These are phyloP conservation scores for Oleoguttula mirabilis DNA, from an alignment of 495 filamentous ascomycete genomes.

Conservation along the genomic window DNA sequence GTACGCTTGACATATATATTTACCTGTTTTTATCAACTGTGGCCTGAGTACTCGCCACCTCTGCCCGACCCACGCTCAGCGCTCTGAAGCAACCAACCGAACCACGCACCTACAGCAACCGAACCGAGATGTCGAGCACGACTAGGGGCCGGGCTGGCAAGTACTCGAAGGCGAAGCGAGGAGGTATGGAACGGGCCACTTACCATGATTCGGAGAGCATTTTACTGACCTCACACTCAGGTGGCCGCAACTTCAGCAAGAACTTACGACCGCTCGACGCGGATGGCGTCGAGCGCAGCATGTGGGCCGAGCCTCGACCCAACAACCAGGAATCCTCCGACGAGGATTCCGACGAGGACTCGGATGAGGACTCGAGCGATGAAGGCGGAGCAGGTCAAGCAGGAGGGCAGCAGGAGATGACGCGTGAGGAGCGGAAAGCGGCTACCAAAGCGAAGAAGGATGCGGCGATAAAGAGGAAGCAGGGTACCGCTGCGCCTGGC, in stretches of 20 bases:
- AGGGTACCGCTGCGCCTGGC: constrained; percentile 56
- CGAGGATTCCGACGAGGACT: constrained; percentile 21
- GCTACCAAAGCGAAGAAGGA: constrained; percentile 86
- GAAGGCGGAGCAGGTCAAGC: constrained; percentile 27
- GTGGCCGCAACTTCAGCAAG: constrained; percentile 87
- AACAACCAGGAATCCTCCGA: constrained; percentile 23
- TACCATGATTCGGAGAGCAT: neutral
- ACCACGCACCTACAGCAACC: no score
- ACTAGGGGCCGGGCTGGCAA: constrained; percentile 76
- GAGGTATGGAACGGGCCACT: constrained; percentile 53
- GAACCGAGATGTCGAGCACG: constrained; percentile 56
- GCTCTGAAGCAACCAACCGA: no score
- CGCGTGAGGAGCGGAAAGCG: constrained; percentile 75
- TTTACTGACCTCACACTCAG: constrained; percentile 35
- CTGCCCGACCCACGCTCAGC: no score
- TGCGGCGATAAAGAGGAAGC: constrained; percentile 60
- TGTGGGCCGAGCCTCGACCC: constrained; percentile 51
- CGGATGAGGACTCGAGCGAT: constrained; percentile 19
- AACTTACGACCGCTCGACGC: constrained; percentile 76
- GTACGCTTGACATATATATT: no score
- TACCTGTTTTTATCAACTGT: no score
- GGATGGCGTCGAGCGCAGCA: constrained; percentile 62
- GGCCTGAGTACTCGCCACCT: no score
- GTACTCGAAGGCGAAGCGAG: constrained; percentile 83
- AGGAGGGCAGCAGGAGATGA: constrained; percentile 38